Percentiles rank a stretch among this genome's conserved stretches.
Evolutionary conservation across 2,329 filamentous ascomycete genomes (phyloP).

Genomic region (Diaporthe citriasiana): DNA sequence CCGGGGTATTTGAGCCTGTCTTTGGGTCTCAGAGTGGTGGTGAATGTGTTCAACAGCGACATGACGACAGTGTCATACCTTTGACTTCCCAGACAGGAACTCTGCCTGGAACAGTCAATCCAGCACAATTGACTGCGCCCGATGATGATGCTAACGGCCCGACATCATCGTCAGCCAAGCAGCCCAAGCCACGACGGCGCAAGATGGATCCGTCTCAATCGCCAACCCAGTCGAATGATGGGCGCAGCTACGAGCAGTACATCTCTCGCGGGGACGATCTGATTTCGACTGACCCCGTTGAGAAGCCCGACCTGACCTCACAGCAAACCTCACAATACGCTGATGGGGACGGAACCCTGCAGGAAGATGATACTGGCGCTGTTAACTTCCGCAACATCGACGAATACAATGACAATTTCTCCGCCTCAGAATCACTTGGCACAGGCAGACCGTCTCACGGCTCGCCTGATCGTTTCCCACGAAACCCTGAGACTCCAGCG

Average conservation of each 20-base stretch:
- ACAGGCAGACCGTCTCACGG: constrained; percentile 38
- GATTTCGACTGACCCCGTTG: constrained; percentile 48
- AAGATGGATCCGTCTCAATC: constrained; percentile 66
- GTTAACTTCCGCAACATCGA: constrained; percentile 60
- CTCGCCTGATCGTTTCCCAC: constrained; percentile 36
- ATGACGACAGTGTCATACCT: neutral
- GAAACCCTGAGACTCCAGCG: constrained; percentile 63
- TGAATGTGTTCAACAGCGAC: neutral
- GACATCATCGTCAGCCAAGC: neutral
- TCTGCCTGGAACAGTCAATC: neutral
- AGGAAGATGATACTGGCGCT: constrained; percentile 65
- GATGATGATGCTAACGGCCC: neutral
- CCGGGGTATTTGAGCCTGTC: neutral
- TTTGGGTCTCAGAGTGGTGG: neutral
- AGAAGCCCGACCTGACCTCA: constrained; percentile 33
- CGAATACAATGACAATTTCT: constrained; percentile 57
- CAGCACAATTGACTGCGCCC: neutral
- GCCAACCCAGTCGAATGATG: constrained; percentile 69
- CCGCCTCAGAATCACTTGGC: constrained; percentile 45
- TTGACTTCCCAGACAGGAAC: neutral
- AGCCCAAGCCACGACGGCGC: neutral
- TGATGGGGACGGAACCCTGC: constrained; percentile 53
- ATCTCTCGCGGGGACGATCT: constrained; percentile 44
- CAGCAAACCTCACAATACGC: constrained; percentile 30
- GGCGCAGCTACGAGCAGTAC: constrained; percentile 67